A percentile compares a stretch with the other conserved stretches of the same genome.
Evolutionary conservation across 306 rosid species (phyloP).

Genomic region (Quercus rubra): DNA sequence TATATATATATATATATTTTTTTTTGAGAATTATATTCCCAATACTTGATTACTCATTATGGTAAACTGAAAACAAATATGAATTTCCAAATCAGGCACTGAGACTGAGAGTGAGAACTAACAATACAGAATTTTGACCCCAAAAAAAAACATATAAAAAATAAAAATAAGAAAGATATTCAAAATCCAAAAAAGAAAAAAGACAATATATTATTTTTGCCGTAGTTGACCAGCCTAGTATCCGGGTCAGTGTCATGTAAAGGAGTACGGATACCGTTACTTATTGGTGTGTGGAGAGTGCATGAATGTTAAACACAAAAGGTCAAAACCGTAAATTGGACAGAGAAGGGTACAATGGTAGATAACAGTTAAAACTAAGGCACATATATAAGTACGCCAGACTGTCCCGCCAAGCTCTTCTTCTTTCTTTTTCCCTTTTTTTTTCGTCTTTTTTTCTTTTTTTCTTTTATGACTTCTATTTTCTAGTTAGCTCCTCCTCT

Average conservation of each 20-base stretch:
- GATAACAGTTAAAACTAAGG: slow-evolving; percentile 42
- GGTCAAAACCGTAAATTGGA: slow-evolving; percentile 30
- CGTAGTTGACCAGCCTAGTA: background rate
- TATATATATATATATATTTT: too few species aligned
- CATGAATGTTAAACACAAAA: too few species aligned
- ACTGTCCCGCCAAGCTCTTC: slow-evolving; percentile 69
- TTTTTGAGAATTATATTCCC: too few species aligned
- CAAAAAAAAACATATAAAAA: background rate
- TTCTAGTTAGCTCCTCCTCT: too few species aligned
- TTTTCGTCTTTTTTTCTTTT: too few species aligned
- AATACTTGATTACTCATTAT: too few species aligned
- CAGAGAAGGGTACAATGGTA: slow-evolving; percentile 39
- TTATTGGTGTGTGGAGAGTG: too few species aligned
- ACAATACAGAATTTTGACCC: background rate
- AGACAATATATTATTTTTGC: background rate
- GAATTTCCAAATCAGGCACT: too few species aligned
- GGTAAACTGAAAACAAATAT: too few species aligned
- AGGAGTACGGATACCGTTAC: background rate
- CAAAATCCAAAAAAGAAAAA: background rate
- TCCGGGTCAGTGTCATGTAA: background rate
- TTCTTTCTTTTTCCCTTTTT: background rate
- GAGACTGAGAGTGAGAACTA: too few species aligned
- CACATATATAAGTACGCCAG: slow-evolving; percentile 51
- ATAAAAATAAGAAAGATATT: background rate
- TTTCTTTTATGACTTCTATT: too few species aligned